These are phyloP conservation scores for Myotisia sp. DNA, from an alignment of 2,329 filamentous ascomycete genomes.

Conservation along the genomic window DNA sequence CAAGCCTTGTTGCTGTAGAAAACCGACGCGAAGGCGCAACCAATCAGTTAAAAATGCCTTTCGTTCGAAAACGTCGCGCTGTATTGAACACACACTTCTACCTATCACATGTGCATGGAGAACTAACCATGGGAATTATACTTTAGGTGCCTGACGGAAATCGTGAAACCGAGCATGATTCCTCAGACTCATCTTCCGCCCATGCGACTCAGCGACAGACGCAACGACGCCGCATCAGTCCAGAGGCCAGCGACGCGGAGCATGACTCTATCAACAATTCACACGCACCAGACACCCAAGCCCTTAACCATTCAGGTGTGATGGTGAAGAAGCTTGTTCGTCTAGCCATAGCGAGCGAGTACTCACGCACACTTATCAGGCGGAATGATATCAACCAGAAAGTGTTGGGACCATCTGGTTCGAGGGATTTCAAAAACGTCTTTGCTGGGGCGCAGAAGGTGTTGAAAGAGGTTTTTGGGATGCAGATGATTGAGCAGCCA, in stretches of 20 bases:
- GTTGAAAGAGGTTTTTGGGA: constrained; percentile 65
- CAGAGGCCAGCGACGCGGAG: too few species aligned
- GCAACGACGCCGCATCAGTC: neutral
- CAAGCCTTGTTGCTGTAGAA: too few species aligned
- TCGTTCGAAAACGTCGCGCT: constrained; percentile 1
- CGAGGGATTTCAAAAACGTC: constrained; percentile 58
- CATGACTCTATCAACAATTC: neutral
- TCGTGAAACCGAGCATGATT: neutral
- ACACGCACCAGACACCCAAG: constrained; percentile 9
- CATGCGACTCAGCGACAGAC: neutral
- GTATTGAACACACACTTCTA: neutral
- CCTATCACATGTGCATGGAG: too few species aligned
- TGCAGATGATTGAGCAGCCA: constrained; percentile 78
- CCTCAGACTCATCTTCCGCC: neutral
- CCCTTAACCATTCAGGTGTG: constrained; percentile 21
- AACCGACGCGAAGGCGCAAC: too few species aligned
- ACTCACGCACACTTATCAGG: constrained; percentile 43
- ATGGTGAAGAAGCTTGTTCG: constrained; percentile 50
- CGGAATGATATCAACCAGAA: constrained; percentile 45
- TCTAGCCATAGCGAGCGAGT: constrained; percentile 47
- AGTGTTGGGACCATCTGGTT: constrained; percentile 55
- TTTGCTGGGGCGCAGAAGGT: constrained; percentile 64
- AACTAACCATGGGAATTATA: neutral
- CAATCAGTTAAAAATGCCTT: too few species aligned
- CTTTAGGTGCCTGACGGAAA: neutral